Evolutionary conservation across 371 early-diverging fungal species (phyloP).

Genomic region (Blakeslea trispora): DNA sequence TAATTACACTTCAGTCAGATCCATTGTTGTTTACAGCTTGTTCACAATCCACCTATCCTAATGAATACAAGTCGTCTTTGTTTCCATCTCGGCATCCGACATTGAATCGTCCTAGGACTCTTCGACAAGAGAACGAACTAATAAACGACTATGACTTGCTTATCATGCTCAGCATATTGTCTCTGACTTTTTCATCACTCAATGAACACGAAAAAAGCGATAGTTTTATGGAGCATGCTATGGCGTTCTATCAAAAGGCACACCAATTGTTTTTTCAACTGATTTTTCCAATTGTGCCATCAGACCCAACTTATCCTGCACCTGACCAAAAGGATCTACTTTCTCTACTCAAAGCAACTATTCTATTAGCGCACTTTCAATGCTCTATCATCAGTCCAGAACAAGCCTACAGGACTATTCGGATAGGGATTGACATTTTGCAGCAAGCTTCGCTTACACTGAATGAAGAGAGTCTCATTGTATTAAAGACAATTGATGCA

Average conservation of each 20-base stretch:
- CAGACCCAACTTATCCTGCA: not conserved
- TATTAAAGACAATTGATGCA: constrained; percentile 13
- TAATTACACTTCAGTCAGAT: constrained; percentile 7
- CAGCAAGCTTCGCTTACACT: not conserved
- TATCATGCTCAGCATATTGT: constrained; percentile 6
- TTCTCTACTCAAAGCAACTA: constrained; percentile 24
- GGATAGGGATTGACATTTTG: constrained; percentile 12
- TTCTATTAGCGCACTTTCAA: constrained; percentile 43
- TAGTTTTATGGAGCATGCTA: not conserved
- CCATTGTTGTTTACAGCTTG: not conserved
- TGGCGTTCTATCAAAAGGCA: constrained; percentile 33
- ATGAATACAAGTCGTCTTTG: not conserved
- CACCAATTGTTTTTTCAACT: constrained; percentile 28
- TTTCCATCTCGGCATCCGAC: not conserved
- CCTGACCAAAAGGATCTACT: constrained; percentile 5
- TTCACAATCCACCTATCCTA: not conserved
- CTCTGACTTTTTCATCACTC: not conserved
- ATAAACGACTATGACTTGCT: constrained; percentile 6
- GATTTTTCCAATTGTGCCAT: constrained; percentile 17
- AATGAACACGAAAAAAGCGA: not conserved
- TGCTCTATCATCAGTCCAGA: constrained; percentile 34
- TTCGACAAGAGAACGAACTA: too few species aligned
- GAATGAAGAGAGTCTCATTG: not conserved
- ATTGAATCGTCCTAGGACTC: not conserved
- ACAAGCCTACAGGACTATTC: constrained; percentile 31